Base-by-base conservation (phyloP, 2,329 filamentous ascomycete species). In the Xylariaceae sp. region DNA sequence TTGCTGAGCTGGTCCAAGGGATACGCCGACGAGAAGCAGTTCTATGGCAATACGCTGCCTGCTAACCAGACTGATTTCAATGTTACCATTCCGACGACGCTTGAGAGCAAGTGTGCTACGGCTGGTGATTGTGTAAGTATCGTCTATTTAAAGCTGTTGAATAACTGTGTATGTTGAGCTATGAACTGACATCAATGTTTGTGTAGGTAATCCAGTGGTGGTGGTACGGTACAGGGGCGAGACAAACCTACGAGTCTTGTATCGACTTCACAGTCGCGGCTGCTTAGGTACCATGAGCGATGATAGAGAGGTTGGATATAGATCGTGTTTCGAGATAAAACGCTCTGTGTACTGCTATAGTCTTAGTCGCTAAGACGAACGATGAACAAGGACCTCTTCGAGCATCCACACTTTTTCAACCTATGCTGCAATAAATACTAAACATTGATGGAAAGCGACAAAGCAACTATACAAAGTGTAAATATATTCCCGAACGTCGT, bases 181-280 rank as follows among this genome's bases (percentile, higher is more conserved):
- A 33, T 29, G 19, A 26, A 34, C 51, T 61, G 39, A 59, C 17
- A 16, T 14, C 16, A 12, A 24, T 17, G 14, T 17, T 34, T 16
- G 21, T 51, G 19, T 50, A 71, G 69, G 68, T 71, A 14, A 54
- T 71, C 31, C 69, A 70, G 34, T 71, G 68, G 68, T 71, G 67
- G 68, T 71, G 69, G 69, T 71, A 69, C 43, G 69, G 69, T 12
- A 69, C 60, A 2, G 67, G 66, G 23, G 69, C 68, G 5, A 70
- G 34, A 55, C 67, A 69, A 57, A 69, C 66, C 7, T 69, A 71
- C 58, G 69, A 71, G 60, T 65, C 63, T 36, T 69, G 68, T 48
- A 37, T 69, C 33, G 68, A 69, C 61, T 70, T 71, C 52, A 68
- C 63, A 14, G 59, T 69, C 29, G 62, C 67, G 7, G 51, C 29